Conservation (phyloP, 768 basidiomycete genomes). For the Suillus placidus region DNA sequence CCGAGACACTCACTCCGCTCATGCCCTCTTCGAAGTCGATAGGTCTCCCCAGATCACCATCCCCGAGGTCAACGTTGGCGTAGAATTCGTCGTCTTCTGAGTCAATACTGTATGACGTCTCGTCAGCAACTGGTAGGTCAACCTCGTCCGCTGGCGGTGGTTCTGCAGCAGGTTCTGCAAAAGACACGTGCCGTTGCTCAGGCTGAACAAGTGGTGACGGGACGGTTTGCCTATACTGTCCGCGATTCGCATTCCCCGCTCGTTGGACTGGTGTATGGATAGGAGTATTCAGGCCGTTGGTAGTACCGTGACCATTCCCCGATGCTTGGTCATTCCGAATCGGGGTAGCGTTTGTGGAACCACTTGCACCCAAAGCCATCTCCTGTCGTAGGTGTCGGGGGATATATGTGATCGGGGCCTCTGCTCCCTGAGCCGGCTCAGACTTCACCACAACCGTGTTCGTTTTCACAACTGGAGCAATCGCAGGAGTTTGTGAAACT, state of each 20-base stretch:
- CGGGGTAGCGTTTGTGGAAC: constrained; percentile 13
- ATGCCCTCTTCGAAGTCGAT: constrained; percentile 45
- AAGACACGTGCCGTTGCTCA: constrained; percentile 19
- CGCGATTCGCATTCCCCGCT: constrained; percentile 11
- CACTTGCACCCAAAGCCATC: constrained; percentile 12
- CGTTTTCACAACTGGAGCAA: background rate
- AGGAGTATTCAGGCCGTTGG: constrained; percentile 35
- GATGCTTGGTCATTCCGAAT: background rate
- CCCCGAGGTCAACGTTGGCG: constrained; percentile 56
- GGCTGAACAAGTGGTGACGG: constrained; percentile 16
- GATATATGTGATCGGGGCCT: constrained; percentile 35
- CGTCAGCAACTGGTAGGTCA: constrained; percentile 18
- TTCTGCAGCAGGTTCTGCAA: constrained; percentile 9
- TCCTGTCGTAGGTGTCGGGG: constrained; percentile 45
- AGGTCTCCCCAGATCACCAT: constrained; percentile 41
- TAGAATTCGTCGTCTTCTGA: constrained; percentile 73
- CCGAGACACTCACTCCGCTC: constrained; percentile 18
- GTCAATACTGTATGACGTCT: constrained; percentile 49
- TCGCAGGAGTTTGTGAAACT: background rate
- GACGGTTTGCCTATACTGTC: constrained; percentile 4
- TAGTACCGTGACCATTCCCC: background rate
- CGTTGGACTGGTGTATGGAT: constrained; percentile 34
- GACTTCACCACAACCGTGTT: constrained; percentile 17
- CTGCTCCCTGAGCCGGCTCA: constrained; percentile 18
- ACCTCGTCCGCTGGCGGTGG: constrained; percentile 2